Conservation (phyloP, 2,329 filamentous ascomycete genomes). For the Penicillium olsonii region DNA sequence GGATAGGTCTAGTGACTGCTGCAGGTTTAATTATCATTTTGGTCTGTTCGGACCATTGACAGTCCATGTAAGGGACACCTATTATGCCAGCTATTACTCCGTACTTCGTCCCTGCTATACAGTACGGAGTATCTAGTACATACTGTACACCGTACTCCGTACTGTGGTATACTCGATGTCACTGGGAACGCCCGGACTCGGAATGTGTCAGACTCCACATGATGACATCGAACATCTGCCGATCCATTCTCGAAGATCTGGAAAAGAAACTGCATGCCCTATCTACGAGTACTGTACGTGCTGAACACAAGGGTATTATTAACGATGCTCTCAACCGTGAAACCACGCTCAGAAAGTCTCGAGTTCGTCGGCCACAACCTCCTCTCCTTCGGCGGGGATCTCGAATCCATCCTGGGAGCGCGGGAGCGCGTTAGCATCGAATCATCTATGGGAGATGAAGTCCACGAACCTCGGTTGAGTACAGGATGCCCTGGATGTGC, state of each 20-base stretch:
- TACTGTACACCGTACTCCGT: too few species aligned
- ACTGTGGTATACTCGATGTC: too few species aligned
- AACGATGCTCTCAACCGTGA: conserved; percentile 12
- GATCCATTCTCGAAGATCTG: conserved; percentile 9
- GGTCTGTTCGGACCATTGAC: too few species aligned
- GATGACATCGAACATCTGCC: conserved; percentile 4
- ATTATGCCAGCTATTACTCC: too few species aligned
- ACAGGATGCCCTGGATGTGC: conserved; percentile 93
- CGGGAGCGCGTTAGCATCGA: too few species aligned
- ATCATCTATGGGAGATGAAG: too few species aligned
- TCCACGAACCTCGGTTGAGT: conserved; percentile 77
- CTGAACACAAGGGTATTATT: conserved; percentile 22
- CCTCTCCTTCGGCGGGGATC: conserved; percentile 70
- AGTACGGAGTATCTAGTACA: not conserved
- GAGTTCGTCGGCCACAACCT: conserved; percentile 51
- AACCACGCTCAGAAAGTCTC: conserved; percentile 38
- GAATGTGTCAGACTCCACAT: conserved; percentile 1
- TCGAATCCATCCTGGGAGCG: conserved; percentile 63
- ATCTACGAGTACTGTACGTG: conserved; percentile 7
- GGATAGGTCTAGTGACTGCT: conserved; percentile 10
- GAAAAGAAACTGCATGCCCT: conserved; percentile 10
- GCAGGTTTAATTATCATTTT: conserved; percentile 25
- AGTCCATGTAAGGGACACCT: too few species aligned
- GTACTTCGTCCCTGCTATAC: too few species aligned
- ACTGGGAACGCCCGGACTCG: too few species aligned